Base-by-base conservation (phyloP, 257 asterid genomes). In the Primulina tabacum region DNA sequence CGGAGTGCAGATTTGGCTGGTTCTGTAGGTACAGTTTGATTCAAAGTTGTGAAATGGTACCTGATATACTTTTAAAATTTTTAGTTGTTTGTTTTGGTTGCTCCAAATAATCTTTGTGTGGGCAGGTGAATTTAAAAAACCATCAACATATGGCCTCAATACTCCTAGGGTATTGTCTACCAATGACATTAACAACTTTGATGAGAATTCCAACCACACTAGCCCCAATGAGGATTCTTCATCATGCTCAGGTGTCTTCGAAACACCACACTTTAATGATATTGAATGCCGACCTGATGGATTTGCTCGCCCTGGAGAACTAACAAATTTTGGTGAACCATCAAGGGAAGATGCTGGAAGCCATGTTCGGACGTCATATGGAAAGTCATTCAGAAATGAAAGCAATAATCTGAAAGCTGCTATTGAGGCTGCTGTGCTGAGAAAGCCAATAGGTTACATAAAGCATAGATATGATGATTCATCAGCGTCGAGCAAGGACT, bases 351-450 rank as follows among this genome's bases (percentile, higher is more conserved):
- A 59, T 80, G 76, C 84, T 79, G 84, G 87, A 65, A 82, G 83
- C 83, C 92, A 80, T 71, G 69, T 77, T 52, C 79, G 81, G 73
- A 85, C 82, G 69, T 43, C 89, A 75, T 60, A 82, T 76, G 71
- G 68, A 58, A 90, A 78, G 79, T 71, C 75, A 80, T 71, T 83
- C 58, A 84, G 88, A 78, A 92, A 80, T 68, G 89, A 82, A 75
- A 78, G 76, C 70, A 84, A 82, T 78, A 78, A 81, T 74, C 80
- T 89, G 66, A 89, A 85, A 80, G 96, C 89, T 73, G 96, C 96
- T 78, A 80, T 92, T 71, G 90, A 89, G 82, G 96, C 96, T 72
- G 95, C 96, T 53, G 85, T 82, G 82, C 86, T 87, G 67, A 88
- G 75, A 81, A 92, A 88, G 79, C 97, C 97, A 8, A 93, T 88